phyloP scores from a whole-genome alignment of 2,329 filamentous ascomycete species.

The Colletotrichum tabaci region DNA sequence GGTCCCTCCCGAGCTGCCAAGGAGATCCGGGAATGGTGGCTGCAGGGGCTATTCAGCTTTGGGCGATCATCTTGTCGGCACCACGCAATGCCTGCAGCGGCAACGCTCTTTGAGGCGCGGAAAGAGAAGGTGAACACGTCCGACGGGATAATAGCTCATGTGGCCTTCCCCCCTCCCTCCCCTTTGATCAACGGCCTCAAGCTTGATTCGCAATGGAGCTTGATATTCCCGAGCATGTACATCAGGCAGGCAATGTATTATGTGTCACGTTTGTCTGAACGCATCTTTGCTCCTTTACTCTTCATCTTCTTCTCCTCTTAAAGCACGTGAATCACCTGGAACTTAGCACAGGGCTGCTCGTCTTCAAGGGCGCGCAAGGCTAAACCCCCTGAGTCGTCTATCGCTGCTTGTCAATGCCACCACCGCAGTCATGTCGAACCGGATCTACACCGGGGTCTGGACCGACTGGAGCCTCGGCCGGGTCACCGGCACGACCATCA shows the following conservation, averaged over 20 bases:
- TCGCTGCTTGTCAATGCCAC: too few species aligned
- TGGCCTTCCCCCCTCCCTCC: too few species aligned
- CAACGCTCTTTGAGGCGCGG: background rate
- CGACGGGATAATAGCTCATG: background rate
- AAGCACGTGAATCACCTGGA: too few species aligned
- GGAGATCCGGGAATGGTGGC: background rate
- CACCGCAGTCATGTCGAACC: background rate
- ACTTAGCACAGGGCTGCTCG: too few species aligned
- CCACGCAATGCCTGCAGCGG: background rate
- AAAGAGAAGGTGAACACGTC: background rate
- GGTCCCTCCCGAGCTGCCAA: background rate
- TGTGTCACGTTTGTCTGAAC: background rate
- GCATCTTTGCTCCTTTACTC: too few species aligned
- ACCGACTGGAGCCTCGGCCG: slow-evolving; percentile 51
- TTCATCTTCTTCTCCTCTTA: too few species aligned
- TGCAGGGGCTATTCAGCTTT: slow-evolving; percentile 2
- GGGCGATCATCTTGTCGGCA: background rate
- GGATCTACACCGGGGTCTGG: slow-evolving; percentile 50
- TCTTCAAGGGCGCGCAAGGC: too few species aligned
- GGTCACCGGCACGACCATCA: slow-evolving; percentile 51
- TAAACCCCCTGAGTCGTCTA: too few species aligned
- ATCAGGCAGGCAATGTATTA: background rate
- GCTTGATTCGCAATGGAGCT: background rate
- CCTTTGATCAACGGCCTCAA: background rate
- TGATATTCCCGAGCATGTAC: background rate